Evolutionary conservation across 164 flowering plant genomes (phyloP), one percentile per base, ranked within the genome.

Genomic region (Vitis rotundifolia): DNA sequence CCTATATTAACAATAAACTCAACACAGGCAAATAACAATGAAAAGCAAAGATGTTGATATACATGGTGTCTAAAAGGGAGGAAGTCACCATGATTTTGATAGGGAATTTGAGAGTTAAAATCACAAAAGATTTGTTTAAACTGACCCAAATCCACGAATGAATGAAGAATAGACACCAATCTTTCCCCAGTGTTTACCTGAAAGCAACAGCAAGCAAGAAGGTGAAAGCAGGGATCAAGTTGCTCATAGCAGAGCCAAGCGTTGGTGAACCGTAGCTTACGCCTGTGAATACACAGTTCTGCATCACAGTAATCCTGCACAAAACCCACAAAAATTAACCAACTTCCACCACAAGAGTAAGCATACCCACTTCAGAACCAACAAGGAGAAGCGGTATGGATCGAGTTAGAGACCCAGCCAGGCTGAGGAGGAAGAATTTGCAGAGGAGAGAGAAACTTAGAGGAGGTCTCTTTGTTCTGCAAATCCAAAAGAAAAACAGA

Each of bases 181-280:
- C 44, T 37, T 0, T 37, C 44, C 7, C 44, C 7, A 37, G 7
- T 37, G 44, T 37, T 31, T 37, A 86, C 88, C 87, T 83, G 78
- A 83, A 81, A 63, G 77, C 51, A n/a, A 82, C 66, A 15, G 86
- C 88, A 49, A 87, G 83, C 52, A 83, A 10, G 75, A 87, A 87
- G n/a, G 87, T 87, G 70, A 83, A 75, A 67, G 82, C 86, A 11
- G 88, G 87, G 19, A 66, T 29, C 6, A 85, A 55, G 69, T 87
- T 83, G 64, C 74, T 29, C 62, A 81, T 61, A 8, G 87, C 84
- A 28, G 88, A 80, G 12, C 68, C 74, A 65, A 87, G 86, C 37
- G 86, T 83, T 9, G 90, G 88, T 26, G 88, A 87, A 47, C 90
- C 83, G 61, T 75, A 85, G 49, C 52, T 70, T 5, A 85, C 48